phyloP scores from a whole-genome alignment of 2,329 filamentous ascomycete genomes.

The Lachnellula hyalina region DNA sequence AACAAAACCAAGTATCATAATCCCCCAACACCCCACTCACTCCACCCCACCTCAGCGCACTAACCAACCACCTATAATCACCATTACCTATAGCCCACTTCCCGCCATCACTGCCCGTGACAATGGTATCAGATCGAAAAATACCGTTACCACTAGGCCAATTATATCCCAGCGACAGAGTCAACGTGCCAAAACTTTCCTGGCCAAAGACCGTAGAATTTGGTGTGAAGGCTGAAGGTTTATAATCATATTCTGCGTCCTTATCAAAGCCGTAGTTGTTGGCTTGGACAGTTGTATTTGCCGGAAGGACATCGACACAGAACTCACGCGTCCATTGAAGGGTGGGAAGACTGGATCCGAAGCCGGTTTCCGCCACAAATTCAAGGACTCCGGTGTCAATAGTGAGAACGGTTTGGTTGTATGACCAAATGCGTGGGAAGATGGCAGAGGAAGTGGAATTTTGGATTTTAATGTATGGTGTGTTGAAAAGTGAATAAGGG shows the following conservation, averaged over 20 bases:
- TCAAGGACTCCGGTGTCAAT: constrained; percentile 7
- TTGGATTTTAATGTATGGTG: neutral
- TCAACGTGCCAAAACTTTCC: constrained; percentile 5
- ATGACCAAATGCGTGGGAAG: constrained; percentile 2
- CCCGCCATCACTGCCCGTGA: constrained; percentile 4
- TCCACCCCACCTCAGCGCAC: constrained; percentile 12
- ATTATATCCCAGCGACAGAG: constrained; percentile 1
- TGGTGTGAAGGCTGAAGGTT: neutral
- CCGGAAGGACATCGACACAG: constrained; percentile 6
- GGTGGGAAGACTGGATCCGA: neutral
- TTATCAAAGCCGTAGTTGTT: constrained; percentile 11
- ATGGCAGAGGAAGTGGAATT: neutral
- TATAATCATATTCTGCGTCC: neutral
- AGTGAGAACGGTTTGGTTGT: neutral
- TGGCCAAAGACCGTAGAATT: constrained; percentile 6
- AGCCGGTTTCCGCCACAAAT: constrained; percentile 1
- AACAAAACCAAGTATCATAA: constrained; percentile 15
- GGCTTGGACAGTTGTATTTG: constrained; percentile 8
- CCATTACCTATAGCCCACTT: constrained; percentile 5
- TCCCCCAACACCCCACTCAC: constrained; percentile 1
- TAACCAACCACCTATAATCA: constrained; percentile 12
- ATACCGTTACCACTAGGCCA: constrained; percentile 6
- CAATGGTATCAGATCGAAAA: neutral
- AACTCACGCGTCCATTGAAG: constrained; percentile 10
- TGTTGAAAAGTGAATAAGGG: constrained; percentile 24